phyloP scores from a whole-genome alignment of 1,139 yeast species.

The Kurtzmaniella quercitrusa region DNA sequence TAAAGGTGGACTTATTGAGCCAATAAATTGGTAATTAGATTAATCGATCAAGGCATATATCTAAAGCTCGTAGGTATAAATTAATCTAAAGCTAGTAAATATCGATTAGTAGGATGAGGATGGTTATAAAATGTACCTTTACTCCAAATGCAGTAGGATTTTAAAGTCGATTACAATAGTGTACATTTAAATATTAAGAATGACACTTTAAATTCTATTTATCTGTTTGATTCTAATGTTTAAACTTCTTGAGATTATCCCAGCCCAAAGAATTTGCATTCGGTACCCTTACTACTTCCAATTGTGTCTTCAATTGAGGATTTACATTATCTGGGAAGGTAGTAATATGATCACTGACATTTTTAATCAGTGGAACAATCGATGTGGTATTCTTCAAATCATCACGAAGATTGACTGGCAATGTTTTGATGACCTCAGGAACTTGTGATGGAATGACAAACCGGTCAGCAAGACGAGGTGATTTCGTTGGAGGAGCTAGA shows the following conservation, averaged over 20 bases:
- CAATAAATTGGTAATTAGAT: too few species aligned
- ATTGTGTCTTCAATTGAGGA: conserved; percentile 33
- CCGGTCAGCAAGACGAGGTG: conserved; percentile 12
- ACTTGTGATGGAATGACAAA: conserved; percentile 34
- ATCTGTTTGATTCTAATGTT: conserved; percentile 4
- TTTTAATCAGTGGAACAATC: conserved; percentile 23
- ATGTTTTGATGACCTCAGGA: conserved; percentile 26
- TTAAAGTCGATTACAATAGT: too few species aligned
- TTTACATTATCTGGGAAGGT: conserved; percentile 29
- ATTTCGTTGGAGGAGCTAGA: conserved; percentile 5
- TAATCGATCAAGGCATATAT: too few species aligned
- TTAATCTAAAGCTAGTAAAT: too few species aligned
- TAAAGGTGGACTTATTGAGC: neutral
- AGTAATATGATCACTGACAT: conserved; percentile 32
- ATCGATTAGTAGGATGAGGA: too few species aligned
- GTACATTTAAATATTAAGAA: too few species aligned
- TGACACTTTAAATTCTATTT: too few species aligned
- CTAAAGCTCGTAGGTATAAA: too few species aligned
- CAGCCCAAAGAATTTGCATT: conserved; percentile 45
- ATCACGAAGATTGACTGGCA: conserved; percentile 34
- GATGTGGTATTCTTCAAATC: conserved; percentile 9
- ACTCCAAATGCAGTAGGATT: too few species aligned
- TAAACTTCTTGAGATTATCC: conserved; percentile 41
- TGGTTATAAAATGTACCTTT: too few species aligned
- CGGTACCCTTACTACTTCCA: conserved; percentile 42